Base-by-base conservation (phyloP, 345 rosid genomes). In the Moringa oleifera region DNA sequence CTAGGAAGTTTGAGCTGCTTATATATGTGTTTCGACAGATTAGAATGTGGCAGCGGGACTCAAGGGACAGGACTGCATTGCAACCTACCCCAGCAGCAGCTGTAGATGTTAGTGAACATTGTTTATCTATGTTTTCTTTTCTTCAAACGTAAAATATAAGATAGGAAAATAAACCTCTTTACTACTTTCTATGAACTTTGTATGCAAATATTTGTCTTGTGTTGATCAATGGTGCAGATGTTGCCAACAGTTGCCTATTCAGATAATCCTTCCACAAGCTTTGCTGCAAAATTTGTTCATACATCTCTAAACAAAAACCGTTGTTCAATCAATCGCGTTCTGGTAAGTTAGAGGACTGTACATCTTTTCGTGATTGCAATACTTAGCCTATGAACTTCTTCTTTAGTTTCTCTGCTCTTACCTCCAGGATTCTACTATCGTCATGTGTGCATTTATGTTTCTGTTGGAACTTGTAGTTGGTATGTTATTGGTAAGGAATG, bases 201-300 rank as follows among this genome's bases (percentile, higher is more conserved):
- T 62, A 13, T 52, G 23, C 69, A 19, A 59, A 58, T 65, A 23
- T 41, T 21, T 61, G 51, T 60, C 47, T 37, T 70, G 16, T 57
- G 12, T 67, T 72, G 57, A 25, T 58, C 60, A 53, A 57, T 74
- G 63, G 41, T 81, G 78, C 83, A 94, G 99, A 71, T 87, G 90
- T 75, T 90, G 74, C 99, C 99, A 12, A 33, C 96, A 18, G 82
- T 78, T 82, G 93, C 95, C 23, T 87, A 90, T 78, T 77, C 94
- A 17, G 99, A 94, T 73, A 94, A 94, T 68, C 95, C 99, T 73
- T 94, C 97, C 24, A 85, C 96, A 65, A 88, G 97, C 75, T 94
- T 88, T 81, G 84, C 93, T 53, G 89, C 97, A 55, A 94, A 94
- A 70, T 88, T 88, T 85, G 99, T 90, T 61, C 99, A 94, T 75